These are phyloP conservation scores for Didymella lethalis DNA, from an alignment of 2,329 filamentous ascomycete genomes.

Conservation along the genomic window DNA sequence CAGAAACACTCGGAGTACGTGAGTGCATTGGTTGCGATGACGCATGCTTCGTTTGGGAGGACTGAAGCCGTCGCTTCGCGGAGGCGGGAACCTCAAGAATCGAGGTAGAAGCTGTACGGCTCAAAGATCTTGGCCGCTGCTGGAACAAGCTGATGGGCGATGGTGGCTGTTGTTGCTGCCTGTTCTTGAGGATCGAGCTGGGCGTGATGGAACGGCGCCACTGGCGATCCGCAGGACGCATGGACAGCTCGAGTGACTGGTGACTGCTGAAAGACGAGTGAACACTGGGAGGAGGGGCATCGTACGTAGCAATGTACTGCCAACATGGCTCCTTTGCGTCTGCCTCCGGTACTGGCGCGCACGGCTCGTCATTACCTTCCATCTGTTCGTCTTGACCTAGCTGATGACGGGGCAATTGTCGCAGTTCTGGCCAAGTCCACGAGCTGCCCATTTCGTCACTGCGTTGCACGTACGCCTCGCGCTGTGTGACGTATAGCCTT, in stretches of 20 bases:
- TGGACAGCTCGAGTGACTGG: constrained; percentile 42
- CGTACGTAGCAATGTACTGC: constrained; percentile 71
- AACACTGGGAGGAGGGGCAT: constrained; percentile 60
- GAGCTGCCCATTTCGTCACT: constrained; percentile 56
- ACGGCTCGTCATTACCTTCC: constrained; percentile 47
- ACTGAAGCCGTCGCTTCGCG: constrained; percentile 43
- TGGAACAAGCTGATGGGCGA: constrained; percentile 49
- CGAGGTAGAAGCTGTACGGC: constrained; percentile 43
- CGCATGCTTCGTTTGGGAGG: constrained; percentile 41
- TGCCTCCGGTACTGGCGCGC: constrained; percentile 62
- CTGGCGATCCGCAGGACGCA: constrained; percentile 46
- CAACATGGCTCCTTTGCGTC: constrained; percentile 72
- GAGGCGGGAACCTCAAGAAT: constrained; percentile 34
- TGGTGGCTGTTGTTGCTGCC: constrained; percentile 40
- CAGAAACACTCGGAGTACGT: constrained; percentile 48
- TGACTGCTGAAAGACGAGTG: constrained; percentile 56
- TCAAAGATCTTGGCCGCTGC: constrained; percentile 35
- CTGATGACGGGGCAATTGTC: constrained; percentile 67
- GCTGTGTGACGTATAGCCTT: constrained; percentile 77
- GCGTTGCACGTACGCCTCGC: constrained; percentile 76
- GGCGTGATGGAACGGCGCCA: constrained; percentile 49
- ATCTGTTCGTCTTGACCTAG: constrained; percentile 51
- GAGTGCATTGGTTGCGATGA: constrained; percentile 40
- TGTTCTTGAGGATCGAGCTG: constrained; percentile 44
- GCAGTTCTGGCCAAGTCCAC: constrained; percentile 77